phyloP scores from a whole-genome alignment of 1,284 basidiomycete genomes.

The Austropuccinia psidii region DNA sequence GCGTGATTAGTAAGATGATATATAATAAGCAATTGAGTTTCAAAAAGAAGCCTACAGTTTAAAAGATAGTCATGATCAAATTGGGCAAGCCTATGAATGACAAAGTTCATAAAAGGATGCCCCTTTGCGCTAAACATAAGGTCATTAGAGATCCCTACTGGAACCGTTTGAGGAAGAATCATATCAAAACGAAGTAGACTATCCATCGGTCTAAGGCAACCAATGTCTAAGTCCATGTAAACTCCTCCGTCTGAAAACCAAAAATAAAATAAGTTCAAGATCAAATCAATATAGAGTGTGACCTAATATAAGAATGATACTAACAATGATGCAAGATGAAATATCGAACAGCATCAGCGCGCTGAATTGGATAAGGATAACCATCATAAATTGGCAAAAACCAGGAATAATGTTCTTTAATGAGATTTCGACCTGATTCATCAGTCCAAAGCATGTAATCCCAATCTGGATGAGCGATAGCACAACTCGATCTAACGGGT shows the following conservation, averaged over 20 bases:
- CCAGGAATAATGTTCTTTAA: slow-evolving; percentile 78
- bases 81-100: slow-evolving; percentile 60
- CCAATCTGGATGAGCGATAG: slow-evolving; percentile 59
- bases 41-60: slow-evolving; percentile 1
- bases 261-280: background rate
- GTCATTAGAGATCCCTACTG: slow-evolving; percentile 73
- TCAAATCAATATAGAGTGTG: background rate
- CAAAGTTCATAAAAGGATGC: slow-evolving; percentile 84
- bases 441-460: slow-evolving; percentile 98
- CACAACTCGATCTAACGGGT: slow-evolving; percentile 48
- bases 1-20: slow-evolving; percentile 82
- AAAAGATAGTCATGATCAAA: slow-evolving; percentile 35
- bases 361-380: slow-evolving; percentile 89
- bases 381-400: slow-evolving; percentile 86
- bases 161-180: slow-evolving; percentile 87
- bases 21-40: slow-evolving; percentile 52
- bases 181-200: slow-evolving; percentile 79
- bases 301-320: background rate
- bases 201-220: slow-evolving; percentile 81
- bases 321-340: slow-evolving; percentile 79
- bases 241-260: slow-evolving; percentile 63
- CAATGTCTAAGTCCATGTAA: slow-evolving; percentile 95
- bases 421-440: slow-evolving; percentile 76
- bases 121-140: slow-evolving; percentile 81
- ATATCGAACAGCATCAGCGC: slow-evolving; percentile 95